phyloP scores from a whole-genome alignment of 805 yeast species.

The Cyberlindnera euphorbiiphila region DNA sequence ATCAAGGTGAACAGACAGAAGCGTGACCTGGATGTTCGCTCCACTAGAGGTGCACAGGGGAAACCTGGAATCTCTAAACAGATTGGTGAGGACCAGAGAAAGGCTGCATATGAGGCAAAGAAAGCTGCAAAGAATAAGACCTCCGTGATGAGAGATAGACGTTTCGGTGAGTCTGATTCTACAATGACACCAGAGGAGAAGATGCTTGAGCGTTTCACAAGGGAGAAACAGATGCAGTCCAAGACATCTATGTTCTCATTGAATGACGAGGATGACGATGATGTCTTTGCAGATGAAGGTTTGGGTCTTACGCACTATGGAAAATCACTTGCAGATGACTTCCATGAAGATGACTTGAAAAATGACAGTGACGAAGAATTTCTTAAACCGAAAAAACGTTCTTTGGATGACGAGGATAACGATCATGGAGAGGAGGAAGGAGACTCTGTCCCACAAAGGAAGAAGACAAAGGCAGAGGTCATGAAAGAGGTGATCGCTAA shows the following conservation, averaged over 20 bases:
- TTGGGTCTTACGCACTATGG: slow-evolving; percentile 74
- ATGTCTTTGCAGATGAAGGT: slow-evolving; percentile 31
- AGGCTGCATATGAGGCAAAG: slow-evolving; percentile 59
- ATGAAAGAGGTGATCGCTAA: slow-evolving; percentile 84
- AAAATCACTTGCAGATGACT: slow-evolving; percentile 57
- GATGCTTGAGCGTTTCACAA: slow-evolving; percentile 92
- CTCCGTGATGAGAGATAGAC: slow-evolving; percentile 78
- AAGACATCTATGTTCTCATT: slow-evolving; percentile 65
- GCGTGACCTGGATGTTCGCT: slow-evolving; percentile 47
- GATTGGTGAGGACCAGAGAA: slow-evolving; percentile 61
- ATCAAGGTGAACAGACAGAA: slow-evolving; percentile 66
- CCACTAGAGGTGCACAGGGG: slow-evolving; percentile 50
- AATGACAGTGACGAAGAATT: slow-evolving; percentile 24
- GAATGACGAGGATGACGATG: slow-evolving; percentile 44
- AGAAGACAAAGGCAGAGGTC: slow-evolving; percentile 77
- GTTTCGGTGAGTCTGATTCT: slow-evolving; percentile 85
- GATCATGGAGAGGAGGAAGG: slow-evolving; percentile 37
- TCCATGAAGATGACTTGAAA: slow-evolving; percentile 41
- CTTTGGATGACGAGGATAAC: slow-evolving; percentile 22
- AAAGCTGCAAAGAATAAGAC: slow-evolving; percentile 60
- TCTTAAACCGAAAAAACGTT: slow-evolving; percentile 33
- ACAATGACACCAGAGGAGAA: slow-evolving; percentile 81
- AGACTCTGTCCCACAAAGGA: slow-evolving; percentile 41
- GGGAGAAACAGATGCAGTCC: slow-evolving; percentile 67
- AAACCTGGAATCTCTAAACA: slow-evolving; percentile 69